These are phyloP conservation scores for Simplicillium aogashimaense DNA, from an alignment of 2,329 filamentous ascomycete species.

Conservation along the genomic window DNA sequence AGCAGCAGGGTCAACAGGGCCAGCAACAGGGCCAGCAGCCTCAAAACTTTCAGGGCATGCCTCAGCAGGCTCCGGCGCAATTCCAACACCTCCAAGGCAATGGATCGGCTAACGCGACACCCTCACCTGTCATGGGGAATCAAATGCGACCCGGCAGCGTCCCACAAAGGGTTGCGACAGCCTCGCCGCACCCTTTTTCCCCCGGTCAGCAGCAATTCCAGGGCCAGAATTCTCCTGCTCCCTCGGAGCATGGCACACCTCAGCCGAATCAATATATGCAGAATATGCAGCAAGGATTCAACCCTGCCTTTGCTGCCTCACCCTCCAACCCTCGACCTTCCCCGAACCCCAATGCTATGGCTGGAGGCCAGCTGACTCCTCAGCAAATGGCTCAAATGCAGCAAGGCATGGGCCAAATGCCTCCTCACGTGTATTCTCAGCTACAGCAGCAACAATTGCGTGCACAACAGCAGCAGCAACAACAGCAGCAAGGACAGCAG, in stretches of 20 bases:
- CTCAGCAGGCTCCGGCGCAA: slow-evolving; percentile 51
- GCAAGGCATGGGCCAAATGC: slow-evolving; percentile 18
- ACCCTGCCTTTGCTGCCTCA: slow-evolving; percentile 47
- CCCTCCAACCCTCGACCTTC: slow-evolving; percentile 47
- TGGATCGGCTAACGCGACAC: slow-evolving; percentile 74
- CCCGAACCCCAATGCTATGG: slow-evolving; percentile 42
- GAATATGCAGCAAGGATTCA: slow-evolving; percentile 47
- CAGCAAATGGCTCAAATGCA: slow-evolving; percentile 41
- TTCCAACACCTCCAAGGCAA: slow-evolving; percentile 79
- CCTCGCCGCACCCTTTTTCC: slow-evolving; percentile 86
- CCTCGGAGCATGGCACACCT: slow-evolving; percentile 67
- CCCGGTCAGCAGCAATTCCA: slow-evolving; percentile 64
- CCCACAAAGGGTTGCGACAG: slow-evolving; percentile 76
- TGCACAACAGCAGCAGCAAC: slow-evolving; percentile 30
- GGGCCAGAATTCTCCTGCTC: slow-evolving; percentile 63
- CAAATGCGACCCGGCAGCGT: slow-evolving; percentile 63
- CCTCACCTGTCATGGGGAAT: slow-evolving; percentile 84
- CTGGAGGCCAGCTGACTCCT: slow-evolving; percentile 41
- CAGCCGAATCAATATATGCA: slow-evolving; percentile 64
- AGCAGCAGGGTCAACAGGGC: slow-evolving; percentile 60
- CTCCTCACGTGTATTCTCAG: slow-evolving; percentile 22
- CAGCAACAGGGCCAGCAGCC: no score
- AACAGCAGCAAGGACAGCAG: slow-evolving; percentile 58
- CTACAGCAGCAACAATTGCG: slow-evolving; percentile 25
- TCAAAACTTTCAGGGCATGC: slow-evolving; percentile 29